phyloP scores from a whole-genome alignment of 345 rosid species.

The Nasturtium officinale region DNA sequence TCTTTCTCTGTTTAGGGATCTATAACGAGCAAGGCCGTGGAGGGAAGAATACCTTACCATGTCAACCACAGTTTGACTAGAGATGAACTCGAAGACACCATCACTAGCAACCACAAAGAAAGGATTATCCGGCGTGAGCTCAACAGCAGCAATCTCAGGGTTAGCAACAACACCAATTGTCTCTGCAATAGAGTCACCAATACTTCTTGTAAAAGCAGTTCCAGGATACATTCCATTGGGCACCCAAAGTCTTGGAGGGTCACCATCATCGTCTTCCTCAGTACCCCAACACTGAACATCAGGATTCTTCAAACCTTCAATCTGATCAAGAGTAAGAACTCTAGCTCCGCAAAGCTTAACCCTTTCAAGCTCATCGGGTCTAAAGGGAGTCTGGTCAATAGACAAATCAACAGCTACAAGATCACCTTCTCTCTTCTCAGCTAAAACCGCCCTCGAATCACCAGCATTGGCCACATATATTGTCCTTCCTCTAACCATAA shows the following conservation, averaged over 20 bases:
- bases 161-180: constrained; percentile 92
- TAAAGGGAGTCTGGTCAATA: constrained; percentile 89
- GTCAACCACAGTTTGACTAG: constrained; percentile 95
- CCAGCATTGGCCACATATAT: constrained; percentile 85
- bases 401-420: constrained; percentile 89
- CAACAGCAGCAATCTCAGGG: constrained; percentile 89
- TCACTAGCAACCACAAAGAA: constrained; percentile 98
- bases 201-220: constrained; percentile 94
- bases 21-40: constrained; percentile 19
- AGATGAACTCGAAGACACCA: constrained; percentile 96
- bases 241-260: constrained; percentile 96
- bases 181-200: constrained; percentile 94
- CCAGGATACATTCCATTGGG: constrained; percentile 98
- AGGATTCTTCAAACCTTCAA: constrained; percentile 94
- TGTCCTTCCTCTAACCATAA: constrained; percentile 81
- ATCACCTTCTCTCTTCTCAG: constrained; percentile 71
- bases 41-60: constrained; percentile 78
- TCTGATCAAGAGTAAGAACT: constrained; percentile 95
- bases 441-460: constrained; percentile 92
- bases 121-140: constrained; percentile 80
- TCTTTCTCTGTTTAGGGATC: background rate
- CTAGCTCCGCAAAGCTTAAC: constrained; percentile 91
- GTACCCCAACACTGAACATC: constrained; percentile 96
- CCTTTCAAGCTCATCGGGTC: constrained; percentile 83
- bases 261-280: constrained; percentile 96